Percentiles rank a stretch among this genome's conserved stretches.
Evolutionary conservation across 2,329 filamentous ascomycete genomes (phyloP).

Genomic region (Arthrobotrys musiformis): DNA sequence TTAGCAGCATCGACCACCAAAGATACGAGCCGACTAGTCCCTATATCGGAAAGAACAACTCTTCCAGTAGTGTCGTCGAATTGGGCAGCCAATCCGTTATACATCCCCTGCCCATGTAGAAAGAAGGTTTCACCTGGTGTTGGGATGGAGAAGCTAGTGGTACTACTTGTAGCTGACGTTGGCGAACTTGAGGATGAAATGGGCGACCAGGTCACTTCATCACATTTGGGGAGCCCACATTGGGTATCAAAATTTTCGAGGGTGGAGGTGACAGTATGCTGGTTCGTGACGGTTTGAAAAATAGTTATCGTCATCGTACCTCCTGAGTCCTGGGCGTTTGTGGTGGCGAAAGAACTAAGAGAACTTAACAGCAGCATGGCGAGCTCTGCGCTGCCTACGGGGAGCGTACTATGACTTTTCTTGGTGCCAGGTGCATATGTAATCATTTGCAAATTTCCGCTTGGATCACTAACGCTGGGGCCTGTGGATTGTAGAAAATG

Average conservation of each 20-base stretch:
- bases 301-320: not conserved
- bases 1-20: not conserved
- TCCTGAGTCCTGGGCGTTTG: not conserved
- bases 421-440: too few species aligned
- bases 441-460: too few species aligned
- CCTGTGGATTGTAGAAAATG: too few species aligned
- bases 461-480: too few species aligned
- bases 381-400: not conserved
- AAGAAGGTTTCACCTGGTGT: not conserved
- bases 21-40: not conserved
- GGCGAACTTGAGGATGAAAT: not conserved
- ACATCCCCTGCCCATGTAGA: not conserved
- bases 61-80: not conserved
- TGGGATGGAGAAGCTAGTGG: not conserved
- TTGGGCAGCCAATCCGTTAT: not conserved
- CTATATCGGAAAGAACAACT: not conserved
- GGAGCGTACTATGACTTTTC: too few species aligned
- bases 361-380: not conserved
- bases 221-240: not conserved
- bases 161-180: not conserved
- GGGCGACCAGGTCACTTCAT: not conserved
- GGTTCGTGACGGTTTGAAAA: not conserved
- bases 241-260: not conserved
- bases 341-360: not conserved
- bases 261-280: not conserved